phyloP scores from a whole-genome alignment of 805 yeast genomes.

The Saccharomycopsis javanensis region DNA sequence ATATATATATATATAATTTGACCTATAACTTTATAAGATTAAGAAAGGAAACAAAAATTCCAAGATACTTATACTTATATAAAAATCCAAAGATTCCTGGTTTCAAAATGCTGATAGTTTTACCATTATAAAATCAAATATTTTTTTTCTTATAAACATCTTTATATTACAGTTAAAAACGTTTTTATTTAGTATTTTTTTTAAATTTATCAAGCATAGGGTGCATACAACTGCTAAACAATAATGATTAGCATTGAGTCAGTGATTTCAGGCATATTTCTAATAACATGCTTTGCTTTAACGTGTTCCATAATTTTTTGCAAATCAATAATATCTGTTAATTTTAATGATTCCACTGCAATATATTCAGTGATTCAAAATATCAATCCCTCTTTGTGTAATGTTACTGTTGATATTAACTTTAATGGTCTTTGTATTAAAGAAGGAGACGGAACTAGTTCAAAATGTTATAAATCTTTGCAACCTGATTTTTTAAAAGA shows the following conservation, averaged over 20 bases:
- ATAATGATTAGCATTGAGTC: neutral
- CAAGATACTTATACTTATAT: too few species aligned
- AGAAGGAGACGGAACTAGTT: neutral
- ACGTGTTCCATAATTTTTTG: constrained; percentile 3
- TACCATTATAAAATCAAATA: too few species aligned
- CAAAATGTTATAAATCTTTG: constrained; percentile 7
- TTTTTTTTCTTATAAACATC: too few species aligned
- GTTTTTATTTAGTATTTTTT: too few species aligned
- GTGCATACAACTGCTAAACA: neutral
- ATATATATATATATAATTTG: too few species aligned
- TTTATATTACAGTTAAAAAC: too few species aligned
- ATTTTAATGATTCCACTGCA: constrained; percentile 4
- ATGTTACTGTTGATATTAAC: constrained; percentile 11
- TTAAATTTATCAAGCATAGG: too few species aligned
- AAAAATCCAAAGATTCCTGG: too few species aligned
- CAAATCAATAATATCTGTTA: constrained; percentile 3
- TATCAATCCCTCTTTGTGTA: constrained; percentile 42
- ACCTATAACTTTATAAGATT: too few species aligned
- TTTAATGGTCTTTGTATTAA: constrained; percentile 8
- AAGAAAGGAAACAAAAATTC: too few species aligned
- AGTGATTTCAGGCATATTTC: neutral
- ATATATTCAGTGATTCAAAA: constrained; percentile 19
- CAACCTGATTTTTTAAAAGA: neutral
- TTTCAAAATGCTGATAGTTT: too few species aligned
- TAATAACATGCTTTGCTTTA: constrained; percentile 6